phyloP scores from a whole-genome alignment of 768 basidiomycete genomes.

The Hygrocybe punicea region DNA sequence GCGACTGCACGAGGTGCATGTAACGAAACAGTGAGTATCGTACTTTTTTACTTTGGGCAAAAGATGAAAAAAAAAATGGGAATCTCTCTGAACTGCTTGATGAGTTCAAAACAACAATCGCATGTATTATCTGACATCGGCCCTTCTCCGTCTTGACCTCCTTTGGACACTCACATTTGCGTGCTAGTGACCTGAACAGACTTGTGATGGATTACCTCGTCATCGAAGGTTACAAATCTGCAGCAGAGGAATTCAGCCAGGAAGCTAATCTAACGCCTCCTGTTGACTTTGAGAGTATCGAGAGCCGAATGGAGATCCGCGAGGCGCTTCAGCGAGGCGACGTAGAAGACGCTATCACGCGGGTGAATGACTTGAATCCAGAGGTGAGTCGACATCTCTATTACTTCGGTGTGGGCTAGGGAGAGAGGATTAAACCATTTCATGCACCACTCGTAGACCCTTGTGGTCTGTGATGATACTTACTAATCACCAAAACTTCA shows the following conservation, averaged over 20 bases:
- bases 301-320: conserved; percentile 90
- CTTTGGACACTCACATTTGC: conserved; percentile 16
- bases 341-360: conserved; percentile 91
- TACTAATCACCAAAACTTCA: conserved; percentile 75
- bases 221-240: conserved; percentile 94
- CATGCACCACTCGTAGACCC: conserved; percentile 99
- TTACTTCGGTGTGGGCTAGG: conserved; percentile 13
- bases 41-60: conserved; percentile 15
- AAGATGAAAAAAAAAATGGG: conserved; percentile 86
- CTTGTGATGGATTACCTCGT: conserved; percentile 97
- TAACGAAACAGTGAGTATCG: conserved; percentile 82
- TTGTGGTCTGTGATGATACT: conserved; percentile 77
- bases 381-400: conserved; percentile 64
- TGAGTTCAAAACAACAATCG: conserved; percentile 59
- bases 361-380: conserved; percentile 92
- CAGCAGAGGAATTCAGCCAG: conserved; percentile 90
- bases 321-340: conserved; percentile 92
- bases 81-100: conserved; percentile 95
- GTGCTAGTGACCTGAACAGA: conserved; percentile 81
- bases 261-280: conserved; percentile 76
- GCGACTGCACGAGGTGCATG: conserved; percentile 74
- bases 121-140: conserved; percentile 83
- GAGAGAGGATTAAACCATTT: conserved; percentile 80
- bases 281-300: conserved; percentile 88
- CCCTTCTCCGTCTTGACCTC: conserved; percentile 25